These are phyloP conservation scores for Malassezia slooffiae DNA, from an alignment of 1,284 basidiomycete species.

Conservation along the genomic window DNA sequence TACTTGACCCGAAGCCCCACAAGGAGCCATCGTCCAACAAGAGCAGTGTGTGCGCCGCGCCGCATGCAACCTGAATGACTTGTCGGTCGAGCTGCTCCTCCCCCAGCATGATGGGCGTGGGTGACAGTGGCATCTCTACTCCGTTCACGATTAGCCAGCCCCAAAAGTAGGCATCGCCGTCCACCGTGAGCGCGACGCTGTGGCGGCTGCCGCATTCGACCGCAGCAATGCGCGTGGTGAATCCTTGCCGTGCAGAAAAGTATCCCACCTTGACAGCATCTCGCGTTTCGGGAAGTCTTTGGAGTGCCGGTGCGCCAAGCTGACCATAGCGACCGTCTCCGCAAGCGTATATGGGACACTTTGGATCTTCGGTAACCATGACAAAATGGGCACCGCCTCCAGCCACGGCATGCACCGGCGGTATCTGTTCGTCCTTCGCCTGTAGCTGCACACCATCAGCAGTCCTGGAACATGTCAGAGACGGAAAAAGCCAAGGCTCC, in stretches of 20 bases:
- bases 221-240: background rate
- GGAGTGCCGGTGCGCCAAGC: background rate
- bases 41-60: background rate
- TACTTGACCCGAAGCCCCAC: background rate
- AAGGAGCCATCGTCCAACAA: background rate
- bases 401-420: background rate
- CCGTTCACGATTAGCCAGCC: background rate
- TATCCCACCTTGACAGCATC: background rate
- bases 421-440: background rate
- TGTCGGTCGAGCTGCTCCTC: background rate
- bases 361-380: background rate
- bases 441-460: background rate
- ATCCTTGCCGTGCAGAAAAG: conserved; percentile 2
- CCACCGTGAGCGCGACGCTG: background rate
- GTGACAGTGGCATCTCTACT: background rate
- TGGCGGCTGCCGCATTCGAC: conserved; percentile 5
- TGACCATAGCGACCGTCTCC: conserved; percentile 10
- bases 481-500: background rate
- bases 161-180: conserved; percentile 7
- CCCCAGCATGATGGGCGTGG: background rate
- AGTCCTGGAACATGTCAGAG: background rate
- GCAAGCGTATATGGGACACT: background rate
- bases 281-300: background rate
- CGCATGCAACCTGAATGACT: background rate
- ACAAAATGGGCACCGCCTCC: conserved; percentile 8